A percentile compares a stretch with the other conserved stretches of the same genome.
These are phyloP conservation scores for Phytophthora chlamydospora DNA, from an alignment of 352 stramenopile species.

Conservation along the genomic window DNA sequence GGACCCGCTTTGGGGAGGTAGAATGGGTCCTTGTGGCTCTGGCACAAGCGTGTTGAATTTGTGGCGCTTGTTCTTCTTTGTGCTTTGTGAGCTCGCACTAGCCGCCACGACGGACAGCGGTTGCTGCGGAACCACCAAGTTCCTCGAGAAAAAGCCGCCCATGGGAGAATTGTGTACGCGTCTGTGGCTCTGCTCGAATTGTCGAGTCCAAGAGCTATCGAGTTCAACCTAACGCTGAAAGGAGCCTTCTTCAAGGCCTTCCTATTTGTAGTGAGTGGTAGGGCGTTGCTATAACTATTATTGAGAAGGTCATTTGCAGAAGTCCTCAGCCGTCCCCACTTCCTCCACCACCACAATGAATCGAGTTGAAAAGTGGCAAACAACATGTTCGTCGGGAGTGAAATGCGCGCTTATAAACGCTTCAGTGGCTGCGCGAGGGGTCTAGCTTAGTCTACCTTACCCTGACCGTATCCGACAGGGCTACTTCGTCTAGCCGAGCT, in stretches of 20 bases:
- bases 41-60: constrained; percentile 51
- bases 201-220: background rate
- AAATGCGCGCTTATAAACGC: constrained; percentile 4
- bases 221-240: constrained; percentile 1
- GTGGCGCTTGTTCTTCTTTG: constrained; percentile 39
- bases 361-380: too few relatives aligned
- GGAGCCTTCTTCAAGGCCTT: background rate
- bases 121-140: constrained; percentile 48
- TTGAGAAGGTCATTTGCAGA: too few relatives aligned
- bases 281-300: too few relatives aligned
- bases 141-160: constrained; percentile 53
- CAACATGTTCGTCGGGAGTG: too few relatives aligned
- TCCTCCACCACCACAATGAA: too few relatives aligned
- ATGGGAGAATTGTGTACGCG: constrained; percentile 24
- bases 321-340: too few relatives aligned
- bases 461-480: background rate
- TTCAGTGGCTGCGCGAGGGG: background rate
- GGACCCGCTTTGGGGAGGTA: constrained; percentile 5
- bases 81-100: constrained; percentile 11
- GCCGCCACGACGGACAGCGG: constrained; percentile 38
- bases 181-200: constrained; percentile 4
- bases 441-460: constrained; percentile 1
- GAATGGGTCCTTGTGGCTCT: constrained; percentile 26
- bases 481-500: constrained; percentile 41
- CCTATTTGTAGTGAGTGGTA: constrained; percentile 5